Base-by-base conservation (phyloP, 2,329 filamentous ascomycete species). In the Verticillium nonalfalfae region DNA sequence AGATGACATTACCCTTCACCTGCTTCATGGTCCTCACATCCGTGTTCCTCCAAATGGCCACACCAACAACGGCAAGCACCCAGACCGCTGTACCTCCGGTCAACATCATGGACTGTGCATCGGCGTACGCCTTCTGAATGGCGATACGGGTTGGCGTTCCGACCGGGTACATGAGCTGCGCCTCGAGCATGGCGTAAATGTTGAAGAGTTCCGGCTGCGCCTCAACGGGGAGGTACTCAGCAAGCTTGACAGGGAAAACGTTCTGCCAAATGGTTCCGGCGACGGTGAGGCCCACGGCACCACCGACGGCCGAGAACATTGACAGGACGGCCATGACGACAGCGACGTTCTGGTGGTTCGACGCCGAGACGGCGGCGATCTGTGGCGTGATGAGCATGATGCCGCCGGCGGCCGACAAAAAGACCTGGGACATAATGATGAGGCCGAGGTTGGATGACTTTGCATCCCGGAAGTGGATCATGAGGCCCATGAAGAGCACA, bases 61-160 rank as follows among this genome's bases (percentile, higher is more conserved):
- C 67, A 64, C 69, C 71, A 26, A 70, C 60, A 31, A 71, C 68
- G 18, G 65, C 59, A 55, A 74, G 60, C 4, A 59, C 64, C 59
- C 71, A 68, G 60, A 74, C 64, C 1, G 68, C 70, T 18, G 73
- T 74, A 4, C 75, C 75, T n/a, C 73, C 72, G 57, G 72, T 70
- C 40, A 76, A 69, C 75, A 76, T 76, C 54, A 71, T 66, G 13
- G 70, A 73, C 71, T 84, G 80, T 2, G 77, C 73, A 36, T 78
- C 76, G 1, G 74, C 79, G 61, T 84, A 85, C 1, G 80, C 78
- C 50, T 71, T 60, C 45, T 78, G 74, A 59, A 82, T 81, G 4
- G 73, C 81, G 21, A 72, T 63, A 13, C 81, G 70, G n/a, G 72
- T 74, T 0, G 74, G 69, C 7, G 68, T 76, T 3, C 78, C 76